These are phyloP conservation scores for Byssoonygena ceratinophila DNA, from an alignment of 2,329 filamentous ascomycete genomes.

Conservation along the genomic window DNA sequence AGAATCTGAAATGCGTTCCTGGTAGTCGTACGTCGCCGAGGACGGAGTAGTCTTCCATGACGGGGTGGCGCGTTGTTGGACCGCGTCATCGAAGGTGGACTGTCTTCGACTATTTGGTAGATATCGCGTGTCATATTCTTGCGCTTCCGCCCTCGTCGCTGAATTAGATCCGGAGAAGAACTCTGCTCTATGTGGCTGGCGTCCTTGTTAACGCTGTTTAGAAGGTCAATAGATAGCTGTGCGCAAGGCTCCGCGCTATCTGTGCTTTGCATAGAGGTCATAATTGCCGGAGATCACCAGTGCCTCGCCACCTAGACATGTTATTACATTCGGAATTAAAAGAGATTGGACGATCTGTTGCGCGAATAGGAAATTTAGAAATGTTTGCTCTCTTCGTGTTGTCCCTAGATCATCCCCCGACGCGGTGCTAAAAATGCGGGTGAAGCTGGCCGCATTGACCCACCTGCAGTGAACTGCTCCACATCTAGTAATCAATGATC, in stretches of 20 bases:
- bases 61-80: neutral
- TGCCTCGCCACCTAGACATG: neutral
- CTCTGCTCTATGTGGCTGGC: neutral
- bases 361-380: no score
- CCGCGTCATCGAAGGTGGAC: neutral
- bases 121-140: neutral
- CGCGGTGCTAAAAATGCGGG: no score
- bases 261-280: neutral
- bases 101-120: neutral
- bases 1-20: neutral
- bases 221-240: conserved; percentile 3
- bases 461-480: no score
- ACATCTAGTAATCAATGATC: no score
- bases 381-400: neutral
- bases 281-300: neutral
- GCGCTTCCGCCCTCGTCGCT: neutral
- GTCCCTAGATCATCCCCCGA: no score
- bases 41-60: neutral
- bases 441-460: no score
- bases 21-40: neutral
- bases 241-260: neutral
- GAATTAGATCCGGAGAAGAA: neutral
- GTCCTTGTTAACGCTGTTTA: conserved; percentile 3
- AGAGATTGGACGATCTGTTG: no score
- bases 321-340: neutral